A percentile compares a stretch with the other conserved stretches of the same genome.
Evolutionary conservation across 1,284 basidiomycete species (phyloP).

Genomic region (Naganishia cerealis): DNA sequence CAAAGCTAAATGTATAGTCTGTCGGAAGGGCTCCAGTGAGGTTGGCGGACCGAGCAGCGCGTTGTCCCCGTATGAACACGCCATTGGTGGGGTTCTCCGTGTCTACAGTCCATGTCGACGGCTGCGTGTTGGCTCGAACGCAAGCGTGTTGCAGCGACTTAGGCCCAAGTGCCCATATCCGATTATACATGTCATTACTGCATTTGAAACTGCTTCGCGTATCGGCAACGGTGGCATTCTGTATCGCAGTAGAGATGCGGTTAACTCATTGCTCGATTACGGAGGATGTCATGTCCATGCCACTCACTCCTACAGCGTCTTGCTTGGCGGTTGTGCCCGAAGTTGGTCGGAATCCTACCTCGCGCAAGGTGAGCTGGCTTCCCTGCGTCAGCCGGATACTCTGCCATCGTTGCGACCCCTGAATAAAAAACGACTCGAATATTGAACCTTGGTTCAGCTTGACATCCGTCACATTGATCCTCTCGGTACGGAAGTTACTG

Average conservation of each 20-base stretch:
- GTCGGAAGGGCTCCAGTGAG: constrained; percentile 1
- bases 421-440: constrained; percentile 15
- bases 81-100: neutral
- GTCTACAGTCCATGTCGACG: constrained; percentile 3
- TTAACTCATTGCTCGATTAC: neutral
- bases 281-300: neutral
- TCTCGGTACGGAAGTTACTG: constrained; percentile 11
- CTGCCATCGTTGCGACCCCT: constrained; percentile 22
- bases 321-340: constrained; percentile 8
- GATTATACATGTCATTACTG: constrained; percentile 15
- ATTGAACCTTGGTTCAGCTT: neutral
- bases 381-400: neutral
- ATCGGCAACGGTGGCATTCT: constrained; percentile 9
- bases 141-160: constrained; percentile 10
- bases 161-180: constrained; percentile 9
- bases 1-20: constrained; percentile 14
- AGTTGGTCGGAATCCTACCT: constrained; percentile 2
- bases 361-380: neutral
- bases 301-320: constrained; percentile 1
- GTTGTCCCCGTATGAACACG: constrained; percentile 6
- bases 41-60: constrained; percentile 7
- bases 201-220: constrained; percentile 1
- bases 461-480: constrained; percentile 17
- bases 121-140: constrained; percentile 3
- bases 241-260: neutral